Base-by-base conservation (phyloP, 1,284 basidiomycete species). In the Athelia sp. region DNA sequence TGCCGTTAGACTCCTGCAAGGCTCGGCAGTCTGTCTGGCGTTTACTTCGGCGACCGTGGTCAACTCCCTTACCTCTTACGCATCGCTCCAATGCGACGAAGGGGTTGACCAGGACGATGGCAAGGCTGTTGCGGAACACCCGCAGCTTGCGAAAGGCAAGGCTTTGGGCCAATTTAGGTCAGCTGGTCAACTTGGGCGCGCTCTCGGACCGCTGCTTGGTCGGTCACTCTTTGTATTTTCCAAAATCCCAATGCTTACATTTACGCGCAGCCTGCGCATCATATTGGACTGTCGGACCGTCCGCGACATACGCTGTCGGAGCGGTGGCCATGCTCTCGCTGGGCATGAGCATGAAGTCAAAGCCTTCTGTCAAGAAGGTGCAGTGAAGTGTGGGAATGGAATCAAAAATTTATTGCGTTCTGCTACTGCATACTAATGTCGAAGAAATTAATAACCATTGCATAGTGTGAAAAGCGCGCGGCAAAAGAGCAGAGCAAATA, bases 41-140 rank as follows among this genome's bases (percentile, higher is more conserved):
- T 94, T 92, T 69, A 94, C 93, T 1, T 88, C 84, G 52, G 93
- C 93, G 3, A 95, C 91, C 2, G 93, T 95, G 43, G 93, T 97
- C 52, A 95, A 89, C 60, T 81, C 90, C 3, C 72, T 97, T 53
- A 96, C 91, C 42, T 83, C 92, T 18, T 81, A 85, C 52, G 93
- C 92, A 10, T 92, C 90, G 9, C 65, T 92, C 55, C 90, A 93
- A 66, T 93, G 90, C 58, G 90, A 94, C 61, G 90, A 88, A 21
- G 66, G 63, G 2, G 66, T 78, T 26, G 81, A 87, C 57, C 64
- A 69, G 19, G 72, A 75, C 38, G 81, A 78, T 2, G 81, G 79
- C 2, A 80, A 87, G 62, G 66, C 74, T 1, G 54, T 65, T 3
- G 68, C 71, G 51, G 74, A 77, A 54, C 76, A 87, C 58, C 79